These are phyloP conservation scores for Boletus subcaerulescens DNA, from an alignment of 768 basidiomycete species.

Conservation along the genomic window DNA sequence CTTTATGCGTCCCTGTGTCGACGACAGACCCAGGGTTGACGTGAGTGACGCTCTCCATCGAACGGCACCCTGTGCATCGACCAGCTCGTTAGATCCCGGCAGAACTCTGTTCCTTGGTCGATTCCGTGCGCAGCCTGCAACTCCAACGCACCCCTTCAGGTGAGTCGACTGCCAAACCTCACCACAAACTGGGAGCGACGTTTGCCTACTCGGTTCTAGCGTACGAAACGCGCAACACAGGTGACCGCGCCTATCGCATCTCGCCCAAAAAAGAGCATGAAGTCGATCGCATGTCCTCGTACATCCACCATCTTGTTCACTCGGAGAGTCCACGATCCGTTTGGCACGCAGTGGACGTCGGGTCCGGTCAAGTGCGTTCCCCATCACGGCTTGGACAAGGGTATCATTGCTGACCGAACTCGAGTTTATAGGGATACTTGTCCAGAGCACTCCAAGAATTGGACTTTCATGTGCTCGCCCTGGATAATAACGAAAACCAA, in stretches of 20 bases:
- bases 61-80: neutral
- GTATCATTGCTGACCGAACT: neutral
- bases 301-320: conserved; percentile 38
- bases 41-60: conserved; percentile 14
- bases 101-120: conserved; percentile 19
- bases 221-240: conserved; percentile 2
- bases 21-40: neutral
- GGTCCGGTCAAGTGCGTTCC: conserved; percentile 61
- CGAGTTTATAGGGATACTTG: conserved; percentile 51
- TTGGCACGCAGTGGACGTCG: conserved; percentile 64
- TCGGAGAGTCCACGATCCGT: conserved; percentile 25
- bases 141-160: conserved; percentile 22
- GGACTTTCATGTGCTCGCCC: conserved; percentile 54
- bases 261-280: conserved; percentile 79
- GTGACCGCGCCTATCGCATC: conserved; percentile 44
- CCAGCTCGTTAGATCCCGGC: conserved; percentile 20
- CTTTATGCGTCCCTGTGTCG: conserved; percentile 14
- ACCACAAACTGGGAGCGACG: neutral
- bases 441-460: conserved; percentile 45
- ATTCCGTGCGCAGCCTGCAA: conserved; percentile 27
- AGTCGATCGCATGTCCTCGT: conserved; percentile 59
- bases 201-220: conserved; percentile 3
- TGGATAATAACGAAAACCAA: conserved; percentile 61
- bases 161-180: conserved; percentile 1
- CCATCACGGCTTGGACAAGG: neutral